Base-by-base conservation (phyloP, 768 basidiomycete genomes). In the Porphyrellus cyaneotinctus region DNA sequence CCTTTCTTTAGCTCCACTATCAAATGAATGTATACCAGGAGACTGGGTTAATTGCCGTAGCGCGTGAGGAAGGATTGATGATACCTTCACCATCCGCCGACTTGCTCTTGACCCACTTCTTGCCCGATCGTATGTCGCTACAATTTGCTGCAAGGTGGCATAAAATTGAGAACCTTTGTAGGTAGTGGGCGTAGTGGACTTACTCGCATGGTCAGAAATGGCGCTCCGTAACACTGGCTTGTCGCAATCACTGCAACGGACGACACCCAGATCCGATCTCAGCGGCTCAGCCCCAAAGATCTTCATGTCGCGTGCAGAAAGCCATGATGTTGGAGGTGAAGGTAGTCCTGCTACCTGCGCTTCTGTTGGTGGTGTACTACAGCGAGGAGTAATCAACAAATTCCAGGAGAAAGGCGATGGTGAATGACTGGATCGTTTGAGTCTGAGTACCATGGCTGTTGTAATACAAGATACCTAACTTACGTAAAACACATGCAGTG, bases 291-390 rank as follows among this genome's bases (percentile, higher is more conserved):
- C 76, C 30, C 91, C 91, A 68, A 88, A 95, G 55, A 88, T 78
- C 74, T 86, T 87, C 92, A 92, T 94, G 63, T 94, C 90, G 43
- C 79, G 79, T 9, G 88, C 90, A 24, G 87, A 81, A 14, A 95
- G 83, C 85, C 91, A 91, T 73, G 84, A 78, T 22, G 90, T 87
- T 0, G 92, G 91, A 0, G 91, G 90, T 0, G 87, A 83, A 0
- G 81, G 78, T 3, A 83, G 70, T 1, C 75, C 73, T 4, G 75
- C 63, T 6, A 73, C 58, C 38, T 79, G 74, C 1, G 64, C 54
- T 18, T 69, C 67, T 7, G 73, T 53, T 12, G 71, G 67, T 0
- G 76, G 70, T 9, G 74, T 64, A 2, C 6, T 17, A 13, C 43
- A 31, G 24, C 58, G 57, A 0, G 78, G 72, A 3, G 58, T 53